These are phyloP conservation scores for Ophiostoma tasmaniense DNA, from an alignment of 2,329 filamentous ascomycete species.

Conservation along the genomic window DNA sequence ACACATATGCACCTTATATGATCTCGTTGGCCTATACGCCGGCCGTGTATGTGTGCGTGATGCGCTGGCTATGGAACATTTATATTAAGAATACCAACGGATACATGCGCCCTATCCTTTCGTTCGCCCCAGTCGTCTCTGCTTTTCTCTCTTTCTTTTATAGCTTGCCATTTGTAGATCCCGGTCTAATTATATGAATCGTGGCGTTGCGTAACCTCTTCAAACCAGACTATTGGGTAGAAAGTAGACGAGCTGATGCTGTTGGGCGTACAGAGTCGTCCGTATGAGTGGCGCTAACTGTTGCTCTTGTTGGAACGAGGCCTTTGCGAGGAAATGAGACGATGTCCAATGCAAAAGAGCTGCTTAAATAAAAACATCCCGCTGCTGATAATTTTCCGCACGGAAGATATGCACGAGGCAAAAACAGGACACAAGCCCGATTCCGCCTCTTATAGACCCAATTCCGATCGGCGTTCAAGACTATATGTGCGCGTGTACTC, in stretches of 20 bases:
- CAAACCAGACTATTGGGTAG: not conserved
- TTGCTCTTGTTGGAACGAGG: not conserved
- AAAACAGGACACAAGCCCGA: not conserved
- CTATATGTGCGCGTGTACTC: not conserved
- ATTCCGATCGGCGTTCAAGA: not conserved
- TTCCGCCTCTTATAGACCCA: not conserved
- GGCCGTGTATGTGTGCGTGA: not conserved
- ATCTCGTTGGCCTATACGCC: not conserved
- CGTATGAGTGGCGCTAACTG: not conserved
- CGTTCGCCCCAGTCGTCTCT: not conserved
- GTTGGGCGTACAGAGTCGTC: not conserved
- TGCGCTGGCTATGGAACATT: not conserved
- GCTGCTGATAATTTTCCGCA: not conserved
- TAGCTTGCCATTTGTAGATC: not conserved
- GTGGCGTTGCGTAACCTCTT: not conserved
- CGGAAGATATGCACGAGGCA: not conserved
- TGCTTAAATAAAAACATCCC: too few relatives aligned
- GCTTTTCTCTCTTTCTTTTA: not conserved
- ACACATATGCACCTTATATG: not conserved
- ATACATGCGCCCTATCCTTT: not conserved
- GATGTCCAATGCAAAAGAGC: not conserved
- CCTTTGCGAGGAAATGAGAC: not conserved
- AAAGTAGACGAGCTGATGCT: not conserved
- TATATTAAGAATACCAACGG: not conserved
- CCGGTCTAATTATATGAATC: not conserved